Conservation (phyloP, 306 rosid species). For the Betula pendula region DNA sequence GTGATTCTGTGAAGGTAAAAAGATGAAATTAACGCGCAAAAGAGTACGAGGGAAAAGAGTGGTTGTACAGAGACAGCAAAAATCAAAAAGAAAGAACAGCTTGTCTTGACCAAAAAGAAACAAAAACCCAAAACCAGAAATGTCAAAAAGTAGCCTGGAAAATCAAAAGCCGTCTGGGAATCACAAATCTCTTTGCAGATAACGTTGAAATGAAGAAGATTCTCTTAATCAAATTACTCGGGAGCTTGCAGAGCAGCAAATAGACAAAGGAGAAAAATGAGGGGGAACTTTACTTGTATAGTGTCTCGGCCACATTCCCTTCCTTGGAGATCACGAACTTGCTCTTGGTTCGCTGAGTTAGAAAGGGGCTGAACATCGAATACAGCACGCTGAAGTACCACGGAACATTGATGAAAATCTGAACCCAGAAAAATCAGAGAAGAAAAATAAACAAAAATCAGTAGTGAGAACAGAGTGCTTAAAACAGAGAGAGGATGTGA, state of each 20-base stretch:
- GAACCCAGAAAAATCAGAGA: slow-evolving; percentile 10
- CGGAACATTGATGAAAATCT: slow-evolving; percentile 96
- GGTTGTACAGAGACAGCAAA: background rate
- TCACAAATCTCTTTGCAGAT: background rate
- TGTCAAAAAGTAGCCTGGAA: slow-evolving; percentile 2
- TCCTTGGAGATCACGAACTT: slow-evolving; percentile 92
- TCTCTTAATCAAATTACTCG: slow-evolving; percentile 10
- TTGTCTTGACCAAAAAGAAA: background rate
- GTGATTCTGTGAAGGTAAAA: slow-evolving; percentile 5
- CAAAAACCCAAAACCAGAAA: slow-evolving; percentile 15
- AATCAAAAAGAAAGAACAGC: background rate
- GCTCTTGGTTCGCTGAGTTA: slow-evolving; percentile 95
- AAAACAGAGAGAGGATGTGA: background rate
- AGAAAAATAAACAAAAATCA: background rate
- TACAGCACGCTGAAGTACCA: slow-evolving; percentile 96
- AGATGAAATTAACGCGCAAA: slow-evolving; percentile 8
- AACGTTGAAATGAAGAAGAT: slow-evolving; percentile 17
- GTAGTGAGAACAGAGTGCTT: background rate
- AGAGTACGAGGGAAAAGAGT: background rate
- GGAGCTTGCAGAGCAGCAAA: background rate
- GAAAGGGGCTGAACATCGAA: slow-evolving; percentile 89
- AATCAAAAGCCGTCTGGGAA: background rate
- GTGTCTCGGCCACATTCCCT: slow-evolving; percentile 93
- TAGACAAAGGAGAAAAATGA: background rate
- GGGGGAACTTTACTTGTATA: slow-evolving; percentile 57